These are phyloP conservation scores for Aaosphaeria pasadenensis DNA, from an alignment of 2,329 filamentous ascomycete species.

Conservation along the genomic window DNA sequence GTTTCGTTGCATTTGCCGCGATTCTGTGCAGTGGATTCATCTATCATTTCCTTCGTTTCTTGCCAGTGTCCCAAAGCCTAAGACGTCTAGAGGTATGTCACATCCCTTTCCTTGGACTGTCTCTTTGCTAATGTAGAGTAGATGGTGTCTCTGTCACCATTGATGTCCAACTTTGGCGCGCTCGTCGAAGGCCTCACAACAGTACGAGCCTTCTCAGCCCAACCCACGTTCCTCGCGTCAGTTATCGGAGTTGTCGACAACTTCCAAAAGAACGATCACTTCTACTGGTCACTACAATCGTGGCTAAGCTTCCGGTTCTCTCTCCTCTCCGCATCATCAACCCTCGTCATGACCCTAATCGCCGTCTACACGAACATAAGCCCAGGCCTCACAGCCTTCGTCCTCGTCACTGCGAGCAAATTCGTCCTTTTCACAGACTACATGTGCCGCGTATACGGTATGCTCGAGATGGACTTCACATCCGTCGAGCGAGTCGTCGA, in stretches of 20 bases:
- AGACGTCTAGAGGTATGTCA: conserved; percentile 64
- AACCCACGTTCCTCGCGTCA: conserved; percentile 73
- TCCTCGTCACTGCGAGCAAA: conserved; percentile 68
- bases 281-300: conserved; percentile 83
- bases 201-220: conserved; percentile 77
- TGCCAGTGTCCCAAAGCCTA: conserved; percentile 80
- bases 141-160: conserved; percentile 82
- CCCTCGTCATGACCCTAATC: conserved; percentile 68
- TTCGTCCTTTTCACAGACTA: conserved; percentile 67
- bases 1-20: conserved; percentile 71
- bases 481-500: conserved; percentile 85
- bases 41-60: conserved; percentile 70
- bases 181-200: conserved; percentile 83
- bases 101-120: not conserved
- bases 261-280: conserved; percentile 94
- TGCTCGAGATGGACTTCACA: conserved; percentile 88
- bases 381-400: conserved; percentile 78
- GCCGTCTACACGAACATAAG: conserved; percentile 74
- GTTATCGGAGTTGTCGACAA: conserved; percentile 80
- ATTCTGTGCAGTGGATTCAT: conserved; percentile 67
- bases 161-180: conserved; percentile 91
- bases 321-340: conserved; percentile 67
- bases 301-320: conserved; percentile 85
- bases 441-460: conserved; percentile 76
- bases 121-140: conserved; percentile 11